Conservation (phyloP, 768 basidiomycete genomes). For the Melanogaster broomeanus region DNA sequence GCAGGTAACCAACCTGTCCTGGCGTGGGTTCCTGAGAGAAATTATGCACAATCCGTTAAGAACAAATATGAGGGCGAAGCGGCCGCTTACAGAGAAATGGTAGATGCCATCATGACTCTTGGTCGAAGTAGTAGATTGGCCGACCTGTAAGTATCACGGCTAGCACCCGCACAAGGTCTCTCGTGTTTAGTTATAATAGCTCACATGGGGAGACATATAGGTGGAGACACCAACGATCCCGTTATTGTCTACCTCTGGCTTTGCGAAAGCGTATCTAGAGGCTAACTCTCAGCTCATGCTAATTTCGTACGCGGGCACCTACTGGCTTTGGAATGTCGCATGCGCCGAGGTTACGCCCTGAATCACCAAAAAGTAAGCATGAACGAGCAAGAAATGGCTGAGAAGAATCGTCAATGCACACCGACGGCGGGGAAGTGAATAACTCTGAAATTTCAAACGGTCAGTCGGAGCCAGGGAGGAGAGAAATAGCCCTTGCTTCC, state of each 20-base stretch:
- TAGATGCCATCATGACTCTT: background rate
- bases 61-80: too few species aligned
- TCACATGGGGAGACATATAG: background rate
- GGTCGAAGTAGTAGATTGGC: background rate
- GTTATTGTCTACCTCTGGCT: background rate
- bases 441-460: background rate
- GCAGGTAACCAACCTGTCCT: background rate
- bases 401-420: background rate
- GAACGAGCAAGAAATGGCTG: too few species aligned
- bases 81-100: background rate
- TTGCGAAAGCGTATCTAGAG: background rate
- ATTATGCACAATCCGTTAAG: background rate
- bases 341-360: background rate
- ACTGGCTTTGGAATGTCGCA: background rate
- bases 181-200: background rate
- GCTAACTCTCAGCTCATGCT: too few species aligned
- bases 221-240: background rate
- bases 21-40: background rate
- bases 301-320: background rate
- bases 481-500: background rate
- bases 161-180: too few species aligned
- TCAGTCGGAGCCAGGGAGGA: background rate
- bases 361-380: too few species aligned
- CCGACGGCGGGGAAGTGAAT: background rate
- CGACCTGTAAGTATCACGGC: background rate